Evolutionary conservation across 2,329 filamentous ascomycete genomes (phyloP), one percentile per base, ranked within the genome.

Genomic region (Cordyceps sp.): DNA sequence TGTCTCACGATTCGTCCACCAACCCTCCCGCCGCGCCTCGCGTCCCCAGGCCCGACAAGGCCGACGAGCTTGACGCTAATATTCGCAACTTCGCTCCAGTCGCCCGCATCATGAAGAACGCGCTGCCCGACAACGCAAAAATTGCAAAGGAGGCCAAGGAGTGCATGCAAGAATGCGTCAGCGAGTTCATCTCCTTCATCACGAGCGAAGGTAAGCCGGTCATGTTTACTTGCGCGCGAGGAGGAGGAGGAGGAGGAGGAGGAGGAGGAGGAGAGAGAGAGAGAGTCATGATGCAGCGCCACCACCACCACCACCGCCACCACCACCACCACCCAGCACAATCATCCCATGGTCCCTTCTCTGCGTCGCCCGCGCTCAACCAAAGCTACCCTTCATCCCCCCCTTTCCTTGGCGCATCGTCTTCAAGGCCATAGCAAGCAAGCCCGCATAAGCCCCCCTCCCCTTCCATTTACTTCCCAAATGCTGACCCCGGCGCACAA

Each of bases 131-230:
- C 43, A 98, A 98, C 52, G 90, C 90, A 44, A 98, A 98, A 61
- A 98, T 98, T 39, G 86, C 86, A 37, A 98, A 98, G 54, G 90
- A 98, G 54, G 90, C 90, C 34, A 98, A 98, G 58, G 90, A 98
- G 55, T 98, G 90, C 61, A 96, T 98, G 90, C 90, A 98, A 58
- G 90, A 98, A 58, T 98, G 90, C 52, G 90, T 98, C 36, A 94
- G 86, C 74, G 90, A 98, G 61, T 98, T 98, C 58, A 98, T 98
- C 64, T 93, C 84, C 6, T 98, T 98, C 66, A 96, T 98, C 53
- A 98, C 90, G 23, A 96, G 88, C 56, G 90, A 98, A 69, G 90
- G 90, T 93, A 57, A 52, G 79, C 62, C 7, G 5, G 8, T 23
- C 14, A 18, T 13, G 6, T 7, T 25, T n/a, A n/a, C n/a, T n/a